Evolutionary conservation across 192 early-diverging fungal species (phyloP).

Genomic region (Spizellomyces punctatus): DNA sequence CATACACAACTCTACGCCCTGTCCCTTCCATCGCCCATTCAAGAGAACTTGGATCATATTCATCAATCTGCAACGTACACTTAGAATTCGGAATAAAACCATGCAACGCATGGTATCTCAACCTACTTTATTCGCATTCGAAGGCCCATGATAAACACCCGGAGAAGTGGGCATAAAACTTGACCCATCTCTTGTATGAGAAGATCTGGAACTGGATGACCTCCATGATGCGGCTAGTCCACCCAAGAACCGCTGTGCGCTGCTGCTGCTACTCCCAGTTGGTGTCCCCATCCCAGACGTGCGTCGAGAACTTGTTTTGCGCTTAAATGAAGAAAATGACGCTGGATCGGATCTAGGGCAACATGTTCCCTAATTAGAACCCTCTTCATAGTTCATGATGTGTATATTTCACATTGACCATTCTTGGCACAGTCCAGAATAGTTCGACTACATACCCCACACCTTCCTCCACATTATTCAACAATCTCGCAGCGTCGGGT

Average conservation of each 20-base stretch:
- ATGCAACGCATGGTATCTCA: background rate
- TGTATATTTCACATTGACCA: background rate
- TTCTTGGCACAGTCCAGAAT: background rate
- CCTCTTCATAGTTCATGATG: background rate
- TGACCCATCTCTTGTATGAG: too few species aligned
- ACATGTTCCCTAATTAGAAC: background rate
- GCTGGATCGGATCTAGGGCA: background rate
- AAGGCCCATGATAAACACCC: slow-evolving; percentile 25
- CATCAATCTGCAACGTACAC: slow-evolving; percentile 1
- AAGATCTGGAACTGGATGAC: background rate
- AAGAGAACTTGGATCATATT: slow-evolving; percentile 19
- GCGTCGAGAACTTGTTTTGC: background rate
- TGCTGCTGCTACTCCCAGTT: background rate
- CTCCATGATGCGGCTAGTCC: slow-evolving; percentile 1
- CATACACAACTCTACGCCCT: slow-evolving; percentile 42
- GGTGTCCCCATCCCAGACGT: background rate
- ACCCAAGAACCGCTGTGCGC: background rate
- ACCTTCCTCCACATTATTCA: background rate
- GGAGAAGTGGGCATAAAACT: background rate
- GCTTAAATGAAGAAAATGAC: background rate
- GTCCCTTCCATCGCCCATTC: slow-evolving; percentile 35
- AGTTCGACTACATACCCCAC: background rate
- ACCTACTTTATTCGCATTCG: slow-evolving; percentile 3
- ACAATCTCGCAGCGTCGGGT: background rate
- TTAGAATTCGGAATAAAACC: background rate